Percentiles rank a stretch among this genome's conserved stretches.
Evolutionary conservation across 1,284 basidiomycete species (phyloP).

Genomic region (Trichosporon sp.): DNA sequence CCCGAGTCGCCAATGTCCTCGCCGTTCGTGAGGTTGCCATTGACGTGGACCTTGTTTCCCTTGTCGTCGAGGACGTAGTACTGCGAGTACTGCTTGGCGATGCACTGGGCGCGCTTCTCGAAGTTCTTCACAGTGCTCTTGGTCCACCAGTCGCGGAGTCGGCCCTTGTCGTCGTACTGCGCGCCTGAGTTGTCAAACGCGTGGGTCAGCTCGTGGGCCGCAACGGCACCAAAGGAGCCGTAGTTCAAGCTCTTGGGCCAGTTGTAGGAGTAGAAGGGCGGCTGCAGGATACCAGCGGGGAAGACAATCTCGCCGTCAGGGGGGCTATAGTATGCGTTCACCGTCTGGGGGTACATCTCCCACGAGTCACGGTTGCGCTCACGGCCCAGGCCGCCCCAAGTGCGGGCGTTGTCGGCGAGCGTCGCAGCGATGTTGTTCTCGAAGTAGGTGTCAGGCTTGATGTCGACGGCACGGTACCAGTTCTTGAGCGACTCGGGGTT

Average conservation of each 20-base stretch:
- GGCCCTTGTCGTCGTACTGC: conserved; percentile 55
- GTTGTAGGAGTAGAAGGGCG: conserved; percentile 80
- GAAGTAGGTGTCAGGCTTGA: conserved; percentile 71
- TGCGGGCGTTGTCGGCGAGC: conserved; percentile 50
- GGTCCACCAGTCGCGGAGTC: conserved; percentile 69
- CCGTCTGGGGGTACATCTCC: conserved; percentile 56
- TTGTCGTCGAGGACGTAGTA: conserved; percentile 81
- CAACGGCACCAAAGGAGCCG: conserved; percentile 84
- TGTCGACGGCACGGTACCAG: conserved; percentile 70
- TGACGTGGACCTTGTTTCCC: conserved; percentile 76
- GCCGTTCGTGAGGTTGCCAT: conserved; percentile 74
- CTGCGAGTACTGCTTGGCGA: conserved; percentile 79
- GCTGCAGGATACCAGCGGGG: conserved; percentile 89
- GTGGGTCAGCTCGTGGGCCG: conserved; percentile 84
- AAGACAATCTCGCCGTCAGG: conserved; percentile 72
- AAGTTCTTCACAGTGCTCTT: conserved; percentile 76
- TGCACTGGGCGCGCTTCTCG: conserved; percentile 75
- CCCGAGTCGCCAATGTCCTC: conserved; percentile 88
- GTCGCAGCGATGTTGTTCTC: conserved; percentile 57
- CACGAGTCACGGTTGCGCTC: conserved; percentile 69
- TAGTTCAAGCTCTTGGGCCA: conserved; percentile 86
- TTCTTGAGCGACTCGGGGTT: conserved; percentile 63
- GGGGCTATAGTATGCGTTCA: conserved; percentile 49
- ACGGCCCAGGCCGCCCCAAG: conserved; percentile 72
- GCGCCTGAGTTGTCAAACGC: conserved; percentile 86